A percentile compares a stretch with the other conserved stretches of the same genome.
Conservation (phyloP, 352 stramenopile genomes). For the Pythium angustatum region DNA sequence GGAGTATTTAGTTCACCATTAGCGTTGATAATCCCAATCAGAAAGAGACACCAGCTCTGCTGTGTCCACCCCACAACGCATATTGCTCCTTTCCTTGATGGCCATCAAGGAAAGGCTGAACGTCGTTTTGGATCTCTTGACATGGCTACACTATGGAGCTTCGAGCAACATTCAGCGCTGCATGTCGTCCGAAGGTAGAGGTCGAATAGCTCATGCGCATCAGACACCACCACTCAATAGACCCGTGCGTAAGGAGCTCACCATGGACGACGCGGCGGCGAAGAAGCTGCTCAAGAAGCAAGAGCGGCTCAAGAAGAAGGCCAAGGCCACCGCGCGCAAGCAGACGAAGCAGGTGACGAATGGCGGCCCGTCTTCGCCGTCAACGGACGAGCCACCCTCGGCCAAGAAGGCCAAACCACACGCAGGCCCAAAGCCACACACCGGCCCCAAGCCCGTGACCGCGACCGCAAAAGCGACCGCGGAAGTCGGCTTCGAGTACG, state of each 20-base stretch:
- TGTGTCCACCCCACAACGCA: not conserved
- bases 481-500: conserved; percentile 20
- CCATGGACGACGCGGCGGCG: conserved; percentile 19
- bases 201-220: not conserved
- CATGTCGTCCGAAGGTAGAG: not conserved
- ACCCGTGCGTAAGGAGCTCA: too few species aligned
- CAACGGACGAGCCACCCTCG: not conserved
- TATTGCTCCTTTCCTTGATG: not conserved
- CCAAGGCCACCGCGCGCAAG: conserved; percentile 24
- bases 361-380: not conserved
- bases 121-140: not conserved
- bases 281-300: conserved; percentile 37
- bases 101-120: too few species aligned
- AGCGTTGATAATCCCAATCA: not conserved
- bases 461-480: not conserved
- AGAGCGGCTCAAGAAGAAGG: conserved; percentile 35
- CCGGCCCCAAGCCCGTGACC: not conserved
- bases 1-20: conserved; percentile 1
- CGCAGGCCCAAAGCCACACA: not conserved
- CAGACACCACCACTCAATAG: not conserved
- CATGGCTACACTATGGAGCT: not conserved
- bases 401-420: conserved; percentile 18
- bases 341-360: conserved; percentile 13
- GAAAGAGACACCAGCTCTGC: not conserved
- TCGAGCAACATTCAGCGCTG: not conserved